Evolutionary conservation across 2,329 filamentous ascomycete species (phyloP).

Genomic region (Cadophora gregata): DNA sequence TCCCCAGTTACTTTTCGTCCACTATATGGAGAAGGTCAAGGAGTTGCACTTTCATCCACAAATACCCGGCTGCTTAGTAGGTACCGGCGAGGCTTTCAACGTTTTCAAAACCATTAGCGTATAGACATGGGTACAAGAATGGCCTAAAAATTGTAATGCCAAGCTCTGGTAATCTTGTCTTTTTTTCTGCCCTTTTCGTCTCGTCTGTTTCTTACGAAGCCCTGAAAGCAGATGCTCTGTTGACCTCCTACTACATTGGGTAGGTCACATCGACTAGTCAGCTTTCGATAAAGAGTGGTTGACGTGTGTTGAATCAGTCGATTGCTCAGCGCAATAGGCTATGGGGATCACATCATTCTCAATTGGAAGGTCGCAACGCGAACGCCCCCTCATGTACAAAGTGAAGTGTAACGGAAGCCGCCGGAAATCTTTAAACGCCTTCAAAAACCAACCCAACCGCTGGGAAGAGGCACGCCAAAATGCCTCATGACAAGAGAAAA

Average conservation of each 20-base stretch:
- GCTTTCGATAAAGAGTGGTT: neutral
- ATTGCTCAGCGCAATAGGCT: neutral
- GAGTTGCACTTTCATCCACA: slow-evolving; percentile 98
- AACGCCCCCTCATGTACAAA: slow-evolving; percentile 17
- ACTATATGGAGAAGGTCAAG: slow-evolving; percentile 94
- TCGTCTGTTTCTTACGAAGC: neutral
- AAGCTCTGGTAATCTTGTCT: neutral
- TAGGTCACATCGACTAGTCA: slow-evolving; percentile 1
- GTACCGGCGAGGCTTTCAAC: slow-evolving; percentile 88
- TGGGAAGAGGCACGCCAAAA: slow-evolving; percentile 22
- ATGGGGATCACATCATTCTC: neutral
- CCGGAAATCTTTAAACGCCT: slow-evolving; percentile 22
- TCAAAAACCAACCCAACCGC: slow-evolving; percentile 16
- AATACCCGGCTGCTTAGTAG: slow-evolving; percentile 87
- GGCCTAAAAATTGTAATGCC: slow-evolving; percentile 7
- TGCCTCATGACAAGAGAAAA: slow-evolving; percentile 15
- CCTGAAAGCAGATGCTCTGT: neutral
- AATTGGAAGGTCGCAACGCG: slow-evolving; percentile 19
- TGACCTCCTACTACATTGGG: neutral
- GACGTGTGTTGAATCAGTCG: neutral
- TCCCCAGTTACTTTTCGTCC: slow-evolving; percentile 92
- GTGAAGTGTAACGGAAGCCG: slow-evolving; percentile 16
- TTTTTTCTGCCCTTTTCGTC: neutral
- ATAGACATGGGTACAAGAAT: slow-evolving; percentile 47
- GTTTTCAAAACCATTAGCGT: slow-evolving; percentile 86